Conservation (phyloP, 192 early-diverging fungal species). For the Coemansia sp. region DNA sequence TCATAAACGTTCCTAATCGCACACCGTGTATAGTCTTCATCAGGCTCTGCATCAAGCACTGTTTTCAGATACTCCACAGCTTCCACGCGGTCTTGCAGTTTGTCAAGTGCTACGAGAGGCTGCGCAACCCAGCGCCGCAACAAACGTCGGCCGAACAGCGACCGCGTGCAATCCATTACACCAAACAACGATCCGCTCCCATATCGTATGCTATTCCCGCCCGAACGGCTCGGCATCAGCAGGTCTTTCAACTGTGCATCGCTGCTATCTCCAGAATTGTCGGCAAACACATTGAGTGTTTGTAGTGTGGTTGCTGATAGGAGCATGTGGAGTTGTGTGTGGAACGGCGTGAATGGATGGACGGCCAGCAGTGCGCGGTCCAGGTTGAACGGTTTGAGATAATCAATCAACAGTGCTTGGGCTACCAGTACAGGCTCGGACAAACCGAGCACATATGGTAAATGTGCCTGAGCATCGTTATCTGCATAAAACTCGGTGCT, state of each 20-base stretch:
- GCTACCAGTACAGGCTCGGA: slow-evolving; percentile 15
- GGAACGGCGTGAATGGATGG: slow-evolving; percentile 76
- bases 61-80: slow-evolving; percentile 78
- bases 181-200: slow-evolving; percentile 80
- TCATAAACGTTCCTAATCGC: slow-evolving; percentile 46
- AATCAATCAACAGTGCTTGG: slow-evolving; percentile 48
- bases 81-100: slow-evolving; percentile 75
- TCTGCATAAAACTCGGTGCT: slow-evolving; percentile 25
- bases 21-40: neutral
- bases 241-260: slow-evolving; percentile 17
- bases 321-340: slow-evolving; percentile 70
- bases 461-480: slow-evolving; percentile 13
- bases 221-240: slow-evolving; percentile 13
- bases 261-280: slow-evolving; percentile 51
- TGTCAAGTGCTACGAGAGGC: slow-evolving; percentile 63
- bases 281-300: slow-evolving; percentile 89
- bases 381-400: slow-evolving; percentile 48
- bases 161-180: slow-evolving; percentile 75
- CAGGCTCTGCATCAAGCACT: slow-evolving; percentile 43
- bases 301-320: slow-evolving; percentile 89
- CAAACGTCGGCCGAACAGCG: slow-evolving; percentile 87
- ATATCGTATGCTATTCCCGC: slow-evolving; percentile 17
- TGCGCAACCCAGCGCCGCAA: slow-evolving; percentile 88
- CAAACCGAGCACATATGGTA: slow-evolving; percentile 33
- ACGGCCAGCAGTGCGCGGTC: slow-evolving; percentile 51